Base-by-base conservation (phyloP, 140 eudicot species). In the Ambrosia hybrid region DNA sequence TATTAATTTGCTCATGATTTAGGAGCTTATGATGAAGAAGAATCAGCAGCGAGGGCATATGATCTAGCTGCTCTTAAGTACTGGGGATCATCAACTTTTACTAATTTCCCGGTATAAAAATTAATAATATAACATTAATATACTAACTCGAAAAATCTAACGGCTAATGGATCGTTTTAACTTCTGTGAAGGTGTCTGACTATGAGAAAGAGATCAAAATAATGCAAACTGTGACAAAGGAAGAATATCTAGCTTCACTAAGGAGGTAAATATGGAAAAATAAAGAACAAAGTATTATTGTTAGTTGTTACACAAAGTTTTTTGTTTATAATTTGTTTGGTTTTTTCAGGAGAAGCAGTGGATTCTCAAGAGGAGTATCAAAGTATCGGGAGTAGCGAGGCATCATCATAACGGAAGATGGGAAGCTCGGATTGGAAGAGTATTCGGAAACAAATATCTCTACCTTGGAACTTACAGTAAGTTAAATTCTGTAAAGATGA, bases 11-110 rank as follows among this genome's bases (percentile, higher is more conserved):
- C 12, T 65, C 26, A 77, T 53, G 73, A 39, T 11, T 36, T 84
- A 89, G 96, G 96, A 71, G 96, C 96, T 17, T 90, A 87, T 66
- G 96, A 90, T 79, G 89, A 90, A 78, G 96, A 90, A 84, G 96
- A 90, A 87, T 81, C 91, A 57, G 96, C 96, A 76, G 96, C 94
- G 10, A 75, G 94, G 67, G 96, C 96, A 11, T 90, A 90, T 79
- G 96, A 87, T 78, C 80, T 89, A 77, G 96, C 96, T 51, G 96
- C 94, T 46, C 82, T 89, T 0, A 89, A 87, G 87, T 87, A 87
- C 57, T 90, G 96, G 96, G 96, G 96, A 51, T 52, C 89, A 51
- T 83, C 91, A 58, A 87, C 96, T 58, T 78, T 83, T 71, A 90
- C 94, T 17, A 90, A 90, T 58, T 90, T 90, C 41, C 91, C 87